Base-by-base conservation (phyloP, 2,329 filamentous ascomycete species). In the Sodiomyces alkalinus region DNA sequence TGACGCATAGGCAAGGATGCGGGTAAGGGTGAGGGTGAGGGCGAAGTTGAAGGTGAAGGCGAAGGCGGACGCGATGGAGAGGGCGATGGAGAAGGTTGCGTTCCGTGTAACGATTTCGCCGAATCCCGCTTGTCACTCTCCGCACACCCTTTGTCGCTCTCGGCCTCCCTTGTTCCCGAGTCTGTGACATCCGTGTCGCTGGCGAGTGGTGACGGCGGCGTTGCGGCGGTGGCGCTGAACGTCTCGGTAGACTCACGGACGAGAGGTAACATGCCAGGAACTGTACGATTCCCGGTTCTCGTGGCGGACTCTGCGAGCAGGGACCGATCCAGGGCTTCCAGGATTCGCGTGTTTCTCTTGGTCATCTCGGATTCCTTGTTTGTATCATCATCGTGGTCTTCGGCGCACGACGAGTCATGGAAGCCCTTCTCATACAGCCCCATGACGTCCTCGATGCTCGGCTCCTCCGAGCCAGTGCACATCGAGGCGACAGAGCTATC, bases 401-500 rank as follows among this genome's bases (percentile, higher is more conserved):
- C 39, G 22, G 33, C 31, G 34, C 56, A 48, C 20, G 53, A 51
- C 40, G 57, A 56, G 39, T 58, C 55, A 36, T 50, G 52, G 41
- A 77, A 77, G 9, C 70, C 72, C 38, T 64, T 60, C 44, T 74
- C 72, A 47, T 77, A 79, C 58, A 75, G 74, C 44, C 68, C 73
- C 52, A 81, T 76, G 30, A 83, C 65, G 55, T 77, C 71, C 40
- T 76, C 70, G 18, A 78, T 56, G 41, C 68, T 74, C 31, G 68
- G 59, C 22, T 66, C 68, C 37, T 74, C 69, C 35, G 67, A 60
- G 34, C 43, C 40, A 25, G 40, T 52, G 37, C 60, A 59, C 51
- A 63, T 64, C 36, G 60, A 90, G 55, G 56, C 78, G 29, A 75
- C 63, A 2, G 80, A 85, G 56, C 80, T 92, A 34, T 73, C 71